Base-by-base conservation (phyloP, 2,329 filamentous ascomycete species). In the Hymenotorrendiella dingleyae region DNA sequence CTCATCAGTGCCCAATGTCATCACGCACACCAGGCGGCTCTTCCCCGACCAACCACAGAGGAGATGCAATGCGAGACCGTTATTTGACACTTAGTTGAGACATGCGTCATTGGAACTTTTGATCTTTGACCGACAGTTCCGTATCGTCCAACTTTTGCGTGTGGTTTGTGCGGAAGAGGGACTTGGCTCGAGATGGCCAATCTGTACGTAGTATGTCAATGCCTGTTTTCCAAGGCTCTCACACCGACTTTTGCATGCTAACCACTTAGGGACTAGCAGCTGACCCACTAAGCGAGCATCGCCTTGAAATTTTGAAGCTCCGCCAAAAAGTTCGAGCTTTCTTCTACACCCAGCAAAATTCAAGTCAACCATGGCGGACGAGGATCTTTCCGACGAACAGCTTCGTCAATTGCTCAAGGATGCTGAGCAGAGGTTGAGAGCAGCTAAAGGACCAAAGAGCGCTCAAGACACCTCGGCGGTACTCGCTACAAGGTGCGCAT, bases 381-480 rank as follows among this genome's bases (percentile, higher is more conserved):
- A 70, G 40, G 70, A 73, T 40, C 64, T 84, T 48, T 76, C 73
- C 27, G 79, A 84, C 59, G 73, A 78, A 51, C 74, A 83, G 57
- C 74, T 86, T 38, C 72, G 78, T 41, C 66, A 74, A 57, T 68
- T 86, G 43, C 71, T 86, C 39, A 69, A 71, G 41, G 72, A 82
- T 62, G 82, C 82, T 43, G 78, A 84, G 55, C 62, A 65, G 46
- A 72, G 81, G 48, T 64, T 85, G 44, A 57, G 62, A 20, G 40
- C 44, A 35, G 27, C 35, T 14, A 67, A 53, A 67, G 67, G 48
- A 60, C 62, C 54, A 45, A 41, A 28, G 24, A 44, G 42, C 28
- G 27, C 40, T 34, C 32, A 45, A 36, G 45, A 50, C 16, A 42
- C 33, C 11, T 44, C 46, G 26, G 40, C 53, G 22, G 36, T 47